These are phyloP conservation scores for Cucumis hystrix DNA, from an alignment of 306 rosid species.

Conservation along the genomic window DNA sequence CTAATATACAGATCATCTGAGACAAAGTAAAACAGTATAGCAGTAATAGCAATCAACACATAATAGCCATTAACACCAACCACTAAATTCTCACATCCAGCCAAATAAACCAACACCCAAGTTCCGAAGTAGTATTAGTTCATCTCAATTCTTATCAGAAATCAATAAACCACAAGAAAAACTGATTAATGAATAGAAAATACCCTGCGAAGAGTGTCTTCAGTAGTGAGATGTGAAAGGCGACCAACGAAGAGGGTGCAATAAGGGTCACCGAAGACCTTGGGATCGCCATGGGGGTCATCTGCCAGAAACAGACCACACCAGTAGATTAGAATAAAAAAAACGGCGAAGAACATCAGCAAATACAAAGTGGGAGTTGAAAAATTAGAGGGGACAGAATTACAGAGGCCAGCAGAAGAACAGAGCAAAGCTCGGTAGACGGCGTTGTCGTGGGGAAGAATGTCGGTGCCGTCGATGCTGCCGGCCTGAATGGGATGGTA, in stretches of 20 bases:
- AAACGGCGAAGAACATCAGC: background rate
- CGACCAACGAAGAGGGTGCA: slow-evolving; percentile 71
- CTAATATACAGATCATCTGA: background rate
- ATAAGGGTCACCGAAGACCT: slow-evolving; percentile 62
- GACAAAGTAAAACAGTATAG: background rate
- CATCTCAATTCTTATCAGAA: background rate
- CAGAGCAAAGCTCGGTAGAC: slow-evolving; percentile 66
- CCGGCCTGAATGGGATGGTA: slow-evolving; percentile 90
- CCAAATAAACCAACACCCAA: background rate
- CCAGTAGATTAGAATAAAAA: background rate
- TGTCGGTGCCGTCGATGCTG: slow-evolving; percentile 88
- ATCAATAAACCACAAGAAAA: background rate
- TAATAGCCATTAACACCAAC: background rate
- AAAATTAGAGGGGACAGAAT: background rate
- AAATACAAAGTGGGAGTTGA: background rate
- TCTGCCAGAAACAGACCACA: slow-evolving; percentile 26
- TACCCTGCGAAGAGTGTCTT: slow-evolving; percentile 52
- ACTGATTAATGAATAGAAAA: too few relatives aligned
- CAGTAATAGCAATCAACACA: background rate
- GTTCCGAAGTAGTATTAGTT: background rate
- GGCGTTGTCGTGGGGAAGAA: slow-evolving; percentile 76
- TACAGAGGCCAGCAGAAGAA: slow-evolving; percentile 67
- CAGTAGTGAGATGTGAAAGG: slow-evolving; percentile 57
- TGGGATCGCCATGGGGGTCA: slow-evolving; percentile 74
- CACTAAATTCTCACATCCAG: background rate